Conservation (phyloP, 164 flowering plant genomes). For the Cinnamomum chago region DNA sequence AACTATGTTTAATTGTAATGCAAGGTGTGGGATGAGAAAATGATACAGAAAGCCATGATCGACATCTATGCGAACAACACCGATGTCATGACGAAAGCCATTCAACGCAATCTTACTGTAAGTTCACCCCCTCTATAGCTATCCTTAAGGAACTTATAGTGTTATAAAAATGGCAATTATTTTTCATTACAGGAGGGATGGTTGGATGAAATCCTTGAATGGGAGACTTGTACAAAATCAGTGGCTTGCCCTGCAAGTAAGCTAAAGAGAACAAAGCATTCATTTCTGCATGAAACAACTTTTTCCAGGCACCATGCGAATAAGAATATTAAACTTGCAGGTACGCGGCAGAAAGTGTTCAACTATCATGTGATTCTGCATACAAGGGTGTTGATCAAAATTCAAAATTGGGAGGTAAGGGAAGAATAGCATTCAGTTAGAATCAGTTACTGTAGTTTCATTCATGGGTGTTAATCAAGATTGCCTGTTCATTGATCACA, state of each 20-base stretch:
- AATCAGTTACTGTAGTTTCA: no score
- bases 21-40: conserved; percentile 8
- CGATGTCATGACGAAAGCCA: background rate
- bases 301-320: background rate
- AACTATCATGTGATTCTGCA: conserved; percentile 8
- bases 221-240: conserved; percentile 8
- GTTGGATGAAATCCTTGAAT: conserved; percentile 7
- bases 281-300: background rate
- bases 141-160: background rate
- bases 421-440: background rate
- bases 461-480: background rate
- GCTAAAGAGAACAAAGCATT: background rate
- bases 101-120: conserved; percentile 6
- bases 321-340: background rate
- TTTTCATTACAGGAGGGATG: conserved; percentile 7
- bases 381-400: background rate
- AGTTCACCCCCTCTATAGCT: background rate
- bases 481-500: background rate
- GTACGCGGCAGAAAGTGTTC: conserved; percentile 8
- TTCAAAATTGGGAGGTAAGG: conserved; percentile 4
- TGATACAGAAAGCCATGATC: conserved; percentile 2
- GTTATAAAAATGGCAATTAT: no score
- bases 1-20: background rate
- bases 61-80: conserved; percentile 1
- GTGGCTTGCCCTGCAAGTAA: conserved; percentile 6